These are phyloP conservation scores for Ceratocystis albifundus DNA, from an alignment of 2,329 filamentous ascomycete species.

Conservation along the genomic window DNA sequence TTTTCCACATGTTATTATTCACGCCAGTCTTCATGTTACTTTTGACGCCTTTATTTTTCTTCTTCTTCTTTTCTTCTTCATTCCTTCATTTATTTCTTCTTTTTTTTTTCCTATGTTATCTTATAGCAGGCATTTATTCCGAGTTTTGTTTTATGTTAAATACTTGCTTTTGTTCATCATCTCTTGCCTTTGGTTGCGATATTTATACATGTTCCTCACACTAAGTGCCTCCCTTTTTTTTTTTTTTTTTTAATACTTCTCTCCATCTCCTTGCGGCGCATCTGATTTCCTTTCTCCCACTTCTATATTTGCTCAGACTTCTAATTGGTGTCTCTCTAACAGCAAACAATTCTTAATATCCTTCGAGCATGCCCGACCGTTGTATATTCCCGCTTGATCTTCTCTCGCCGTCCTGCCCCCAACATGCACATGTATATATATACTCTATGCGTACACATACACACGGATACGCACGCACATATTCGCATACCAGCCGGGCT, in stretches of 20 bases:
- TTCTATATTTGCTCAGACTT: constrained; percentile 20
- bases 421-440: neutral
- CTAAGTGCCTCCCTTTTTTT: neutral
- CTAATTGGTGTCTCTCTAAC: neutral
- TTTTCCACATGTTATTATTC: neutral
- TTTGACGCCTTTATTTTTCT: neutral
- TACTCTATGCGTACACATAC: too few relatives aligned
- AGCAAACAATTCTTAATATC: neutral
- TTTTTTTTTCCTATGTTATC: neutral
- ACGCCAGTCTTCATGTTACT: neutral
- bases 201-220: neutral
- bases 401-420: neutral
- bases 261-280: neutral
- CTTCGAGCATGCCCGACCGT: neutral
- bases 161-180: neutral
- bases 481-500: too few relatives aligned
- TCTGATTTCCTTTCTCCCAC: constrained; percentile 13
- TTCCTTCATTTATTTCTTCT: neutral
- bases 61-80: neutral
- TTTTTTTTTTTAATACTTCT: neutral
- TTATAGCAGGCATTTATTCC: neutral
- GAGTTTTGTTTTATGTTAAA: neutral
- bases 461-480: neutral
- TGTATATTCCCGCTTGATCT: neutral
- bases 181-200: neutral